Conservation (phyloP, 495 filamentous ascomycete species). For the Penicillium macrosclerotiorum region DNA sequence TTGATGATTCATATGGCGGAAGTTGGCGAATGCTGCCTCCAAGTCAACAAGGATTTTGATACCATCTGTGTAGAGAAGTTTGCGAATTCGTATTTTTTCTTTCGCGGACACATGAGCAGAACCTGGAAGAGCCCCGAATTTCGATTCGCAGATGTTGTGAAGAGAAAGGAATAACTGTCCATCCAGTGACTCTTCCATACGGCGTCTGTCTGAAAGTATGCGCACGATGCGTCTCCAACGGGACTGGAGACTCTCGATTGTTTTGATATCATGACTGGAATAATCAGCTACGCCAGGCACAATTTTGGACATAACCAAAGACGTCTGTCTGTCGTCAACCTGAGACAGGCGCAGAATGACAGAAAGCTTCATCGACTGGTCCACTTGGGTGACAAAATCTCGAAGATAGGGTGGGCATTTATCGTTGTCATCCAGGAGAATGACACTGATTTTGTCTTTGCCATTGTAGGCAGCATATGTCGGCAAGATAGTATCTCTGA, state of each 20-base stretch:
- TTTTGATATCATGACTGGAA: constrained; percentile 1
- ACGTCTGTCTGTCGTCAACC: background rate
- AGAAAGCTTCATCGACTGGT: background rate
- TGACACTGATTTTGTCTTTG: constrained; percentile 12
- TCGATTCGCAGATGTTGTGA: background rate
- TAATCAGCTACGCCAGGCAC: constrained; percentile 2
- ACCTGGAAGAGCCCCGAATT: background rate
- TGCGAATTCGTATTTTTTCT: constrained; percentile 8
- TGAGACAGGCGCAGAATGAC: background rate
- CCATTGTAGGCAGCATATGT: constrained; percentile 7
- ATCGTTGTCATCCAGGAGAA: constrained; percentile 7
- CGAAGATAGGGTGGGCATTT: background rate
- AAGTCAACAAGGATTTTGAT: background rate
- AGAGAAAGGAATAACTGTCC: background rate
- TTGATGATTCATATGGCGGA: background rate
- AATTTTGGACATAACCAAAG: background rate
- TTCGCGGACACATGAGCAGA: background rate
- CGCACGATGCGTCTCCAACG: constrained; percentile 9
- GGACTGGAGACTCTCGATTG: constrained; percentile 8
- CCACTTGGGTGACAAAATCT: background rate
- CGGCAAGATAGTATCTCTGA: constrained; percentile 1
- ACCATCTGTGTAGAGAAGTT: constrained; percentile 7
- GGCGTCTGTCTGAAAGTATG: background rate
- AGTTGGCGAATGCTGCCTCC: background rate
- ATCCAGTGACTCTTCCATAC: background rate